Evolutionary conservation across 2,329 filamentous ascomycete species (phyloP), one percentile per base, ranked within the genome.

Genomic region (Huntiella bhutanensis): DNA sequence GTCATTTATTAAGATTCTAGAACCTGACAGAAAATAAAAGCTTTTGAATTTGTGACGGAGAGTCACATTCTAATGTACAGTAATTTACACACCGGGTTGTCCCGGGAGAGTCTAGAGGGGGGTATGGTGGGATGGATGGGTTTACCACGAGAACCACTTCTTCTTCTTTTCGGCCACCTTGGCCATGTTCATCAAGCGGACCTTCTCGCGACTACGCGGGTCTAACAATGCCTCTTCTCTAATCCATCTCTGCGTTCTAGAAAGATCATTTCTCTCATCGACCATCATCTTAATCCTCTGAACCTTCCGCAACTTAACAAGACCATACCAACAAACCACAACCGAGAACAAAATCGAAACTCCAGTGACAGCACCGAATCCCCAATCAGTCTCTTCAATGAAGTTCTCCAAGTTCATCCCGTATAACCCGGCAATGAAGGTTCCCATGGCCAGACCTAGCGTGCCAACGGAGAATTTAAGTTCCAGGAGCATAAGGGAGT

Each of bases 381-480:
- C 91, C 61, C 84, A 73, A 61, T 84, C 75, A 1, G 82, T 87
- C 59, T 96, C 88, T 65, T 98, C 91, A 55, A 96, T 85, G 62
- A 95, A 96, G 63, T 96, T 96, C 59, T 95, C 92, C 53, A 98
- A 68, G 65, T 98, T 98, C 87, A 96, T 96, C 55, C 91, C 91
- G 69, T 96, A 98, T n/a, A 98, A 76, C n/a, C 87, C 87, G 6
- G 91, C 92, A 55, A 95, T 73, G 58, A 96, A 92, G 43, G 91
- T 95, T 47, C 91, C 91, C 58, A 87, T 85, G 46, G 85, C 88
- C 41, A 96, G 76, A n/a, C 87, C 86, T 4, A 98, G 74, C 1
- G 91, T 96, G 48, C 86, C 84, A 50, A 98, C 87, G 58, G 82
- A 91, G 65, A 96, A 94, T 59, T 93, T 94, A 55, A 98, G 77